Evolutionary conservation across 306 rosid species (phyloP).

Genomic region (Dalbergia oliveri): DNA sequence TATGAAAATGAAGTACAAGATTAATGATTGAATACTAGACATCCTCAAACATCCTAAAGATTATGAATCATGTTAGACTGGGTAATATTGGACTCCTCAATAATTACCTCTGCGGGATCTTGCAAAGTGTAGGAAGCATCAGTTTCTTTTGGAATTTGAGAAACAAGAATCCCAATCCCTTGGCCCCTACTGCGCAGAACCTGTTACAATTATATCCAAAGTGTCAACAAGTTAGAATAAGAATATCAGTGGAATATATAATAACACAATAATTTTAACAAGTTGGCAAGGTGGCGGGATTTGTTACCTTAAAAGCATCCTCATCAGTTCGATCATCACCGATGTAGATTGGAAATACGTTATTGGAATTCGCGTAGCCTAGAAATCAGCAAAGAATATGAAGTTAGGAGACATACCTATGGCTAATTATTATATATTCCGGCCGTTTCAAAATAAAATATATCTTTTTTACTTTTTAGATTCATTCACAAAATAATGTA

Average conservation of each 20-base stretch:
- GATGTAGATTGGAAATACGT: conserved; percentile 79
- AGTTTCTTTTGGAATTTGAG: conserved; percentile 83
- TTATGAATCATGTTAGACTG: background rate
- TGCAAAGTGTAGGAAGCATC: conserved; percentile 81
- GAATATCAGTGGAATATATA: conserved; percentile 18
- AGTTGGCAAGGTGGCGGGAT: background rate
- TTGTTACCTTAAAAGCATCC: conserved; percentile 87
- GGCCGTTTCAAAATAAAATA: too few relatives aligned
- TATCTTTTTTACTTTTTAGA: too few relatives aligned
- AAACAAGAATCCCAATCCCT: conserved; percentile 93
- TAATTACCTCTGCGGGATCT: conserved; percentile 84
- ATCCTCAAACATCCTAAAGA: background rate
- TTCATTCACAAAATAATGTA: too few relatives aligned
- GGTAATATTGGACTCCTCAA: background rate
- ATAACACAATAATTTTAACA: background rate
- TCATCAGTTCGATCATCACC: conserved; percentile 96
- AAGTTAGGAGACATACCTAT: conserved; percentile 13
- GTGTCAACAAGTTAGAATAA: conserved; percentile 13
- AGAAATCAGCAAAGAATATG: background rate
- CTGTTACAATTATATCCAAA: conserved; percentile 44
- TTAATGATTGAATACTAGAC: background rate
- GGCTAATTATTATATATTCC: background rate
- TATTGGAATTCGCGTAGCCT: conserved; percentile 75
- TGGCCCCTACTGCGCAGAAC: conserved; percentile 69
- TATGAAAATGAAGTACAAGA: conserved; percentile 12